Evolutionary conservation across 768 basidiomycete species (phyloP).

Genomic region (Lyophyllum atratum): DNA sequence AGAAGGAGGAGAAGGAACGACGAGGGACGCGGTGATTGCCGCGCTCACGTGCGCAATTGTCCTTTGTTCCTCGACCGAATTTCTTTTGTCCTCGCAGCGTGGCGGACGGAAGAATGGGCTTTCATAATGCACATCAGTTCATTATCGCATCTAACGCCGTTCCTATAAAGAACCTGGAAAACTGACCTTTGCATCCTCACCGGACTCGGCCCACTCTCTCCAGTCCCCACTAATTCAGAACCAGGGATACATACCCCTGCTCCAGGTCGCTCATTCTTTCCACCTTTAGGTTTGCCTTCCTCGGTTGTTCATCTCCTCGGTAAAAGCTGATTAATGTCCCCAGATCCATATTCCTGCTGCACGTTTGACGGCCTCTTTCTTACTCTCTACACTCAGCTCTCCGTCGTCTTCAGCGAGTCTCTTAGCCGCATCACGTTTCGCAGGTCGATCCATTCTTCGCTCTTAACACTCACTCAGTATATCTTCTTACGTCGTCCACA

Average conservation of each 20-base stretch:
- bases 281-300: conserved; percentile 1
- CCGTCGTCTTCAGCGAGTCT: conserved; percentile 32
- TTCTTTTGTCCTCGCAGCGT: conserved; percentile 19
- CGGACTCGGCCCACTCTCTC: conserved; percentile 32
- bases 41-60: conserved; percentile 17
- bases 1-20: not conserved
- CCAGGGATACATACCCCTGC: no score
- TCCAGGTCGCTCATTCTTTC: not conserved
- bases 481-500: conserved; percentile 16
- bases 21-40: conserved; percentile 9
- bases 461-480: conserved; percentile 19
- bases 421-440: conserved; percentile 45
- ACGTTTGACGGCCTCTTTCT: conserved; percentile 22
- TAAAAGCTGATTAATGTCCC: conserved; percentile 4
- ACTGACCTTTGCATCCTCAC: conserved; percentile 7
- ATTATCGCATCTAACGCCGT: conserved; percentile 10
- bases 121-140: conserved; percentile 6
- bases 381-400: conserved; percentile 3
- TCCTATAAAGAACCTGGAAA: conserved; percentile 12
- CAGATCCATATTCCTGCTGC: conserved; percentile 7
- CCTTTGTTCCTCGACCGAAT: conserved; percentile 15
- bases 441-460: conserved; percentile 58
- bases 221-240: conserved; percentile 18
- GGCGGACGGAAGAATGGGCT: conserved; percentile 8
- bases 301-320: not conserved